Conservation (phyloP, 345 rosid genomes). For the Syzygium grande region DNA sequence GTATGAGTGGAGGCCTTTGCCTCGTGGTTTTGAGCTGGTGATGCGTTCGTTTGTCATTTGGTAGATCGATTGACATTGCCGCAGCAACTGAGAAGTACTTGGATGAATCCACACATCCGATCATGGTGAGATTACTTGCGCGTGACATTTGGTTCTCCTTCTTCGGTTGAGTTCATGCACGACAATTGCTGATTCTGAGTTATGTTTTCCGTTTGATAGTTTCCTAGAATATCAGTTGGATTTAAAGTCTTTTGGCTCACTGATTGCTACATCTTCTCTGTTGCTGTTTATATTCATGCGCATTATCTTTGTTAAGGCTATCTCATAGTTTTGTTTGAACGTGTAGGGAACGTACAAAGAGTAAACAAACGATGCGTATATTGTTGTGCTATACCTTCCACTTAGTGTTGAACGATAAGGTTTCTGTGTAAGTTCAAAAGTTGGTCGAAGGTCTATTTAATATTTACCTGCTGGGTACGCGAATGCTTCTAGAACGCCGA, state of each 20-base stretch:
- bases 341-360: neutral
- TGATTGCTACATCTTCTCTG: neutral
- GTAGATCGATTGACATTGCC: slow-evolving; percentile 62
- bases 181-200: neutral
- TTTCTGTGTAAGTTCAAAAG: neutral
- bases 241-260: neutral
- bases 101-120: slow-evolving; percentile 57
- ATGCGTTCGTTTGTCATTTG: slow-evolving; percentile 13
- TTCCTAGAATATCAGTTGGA: neutral
- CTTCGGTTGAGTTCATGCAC: neutral
- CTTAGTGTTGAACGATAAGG: neutral
- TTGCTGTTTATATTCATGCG: neutral
- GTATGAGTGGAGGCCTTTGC: neutral
- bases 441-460: neutral
- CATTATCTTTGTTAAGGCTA: neutral
- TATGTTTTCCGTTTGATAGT: neutral
- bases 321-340: neutral
- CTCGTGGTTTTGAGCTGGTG: neutral
- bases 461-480: neutral
- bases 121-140: slow-evolving; percentile 26
- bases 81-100: slow-evolving; percentile 44
- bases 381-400: neutral
- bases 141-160: neutral
- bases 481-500: neutral
- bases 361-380: neutral